Conservation (phyloP, 2,329 filamentous ascomycete genomes). For the Venturia nashicola region DNA sequence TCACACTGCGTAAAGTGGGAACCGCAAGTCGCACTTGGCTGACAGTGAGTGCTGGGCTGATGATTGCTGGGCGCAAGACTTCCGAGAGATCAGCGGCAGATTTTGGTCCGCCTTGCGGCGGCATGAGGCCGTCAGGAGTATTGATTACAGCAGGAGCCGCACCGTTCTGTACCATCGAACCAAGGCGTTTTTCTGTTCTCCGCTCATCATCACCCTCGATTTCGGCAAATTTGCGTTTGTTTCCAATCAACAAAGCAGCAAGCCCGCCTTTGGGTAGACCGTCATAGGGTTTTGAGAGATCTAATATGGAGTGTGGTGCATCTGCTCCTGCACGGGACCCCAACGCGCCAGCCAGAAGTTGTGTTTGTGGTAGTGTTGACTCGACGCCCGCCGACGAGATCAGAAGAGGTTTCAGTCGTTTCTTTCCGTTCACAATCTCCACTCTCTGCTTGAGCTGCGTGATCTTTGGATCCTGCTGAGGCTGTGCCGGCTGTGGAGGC, state of each 20-base stretch:
- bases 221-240: constrained; percentile 72
- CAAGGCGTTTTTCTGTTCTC: constrained; percentile 46
- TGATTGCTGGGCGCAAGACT: constrained; percentile 74
- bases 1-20: constrained; percentile 71
- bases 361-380: constrained; percentile 79
- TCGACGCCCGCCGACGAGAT: constrained; percentile 74
- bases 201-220: constrained; percentile 66
- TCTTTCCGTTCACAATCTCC: constrained; percentile 90
- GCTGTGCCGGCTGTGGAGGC: constrained; percentile 19
- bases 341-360: constrained; percentile 61
- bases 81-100: constrained; percentile 58
- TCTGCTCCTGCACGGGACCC: constrained; percentile 47
- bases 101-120: constrained; percentile 49
- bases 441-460: constrained; percentile 78
- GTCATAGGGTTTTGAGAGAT: constrained; percentile 88
- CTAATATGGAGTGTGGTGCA: constrained; percentile 68
- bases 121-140: constrained; percentile 64
- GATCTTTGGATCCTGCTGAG: constrained; percentile 41
- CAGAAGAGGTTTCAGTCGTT: constrained; percentile 81
- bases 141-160: constrained; percentile 66
- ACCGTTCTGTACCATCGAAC: constrained; percentile 48
- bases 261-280: constrained; percentile 84
- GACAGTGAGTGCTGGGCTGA: constrained; percentile 68
- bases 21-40: constrained; percentile 80
- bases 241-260: constrained; percentile 74